Evolutionary conservation across 768 basidiomycete genomes (phyloP), one percentile per base, ranked within the genome.

Genomic region (Sistotremastrum niveocremeum): DNA sequence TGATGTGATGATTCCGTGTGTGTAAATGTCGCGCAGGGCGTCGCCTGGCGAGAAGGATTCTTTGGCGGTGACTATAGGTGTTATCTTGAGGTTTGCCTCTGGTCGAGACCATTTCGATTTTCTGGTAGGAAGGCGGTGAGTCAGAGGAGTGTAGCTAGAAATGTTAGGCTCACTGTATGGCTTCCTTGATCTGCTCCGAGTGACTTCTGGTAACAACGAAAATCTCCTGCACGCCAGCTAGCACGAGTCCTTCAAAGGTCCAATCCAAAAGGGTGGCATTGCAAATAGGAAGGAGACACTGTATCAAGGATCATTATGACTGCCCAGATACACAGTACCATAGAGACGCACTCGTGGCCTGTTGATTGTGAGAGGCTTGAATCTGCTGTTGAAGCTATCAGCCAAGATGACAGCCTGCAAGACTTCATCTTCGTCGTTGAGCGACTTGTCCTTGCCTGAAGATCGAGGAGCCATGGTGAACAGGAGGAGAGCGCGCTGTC

Each of bases 151-250:
- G 48, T 39, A 51, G 36, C 8, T 44, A 35, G 12, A 43, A 39
- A 43, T 31, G 33, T 2, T 7, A 41, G 46, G 65, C 79, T 59
- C 54, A 94, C 94, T 71, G 76, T 56, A 97, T 86, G 47, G 81
- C 86, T 9, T 74, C 70, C 59, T 88, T 84, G 55, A 97, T 81
- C 55, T 83, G 80, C 43, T 84, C 81, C 6, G 88, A 77, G 62
- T 94, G 86, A 42, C 89, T 93, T 49, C 87, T 77, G 60, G 91
- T 93, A 55, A 98, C 79, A 40, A 99, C 84, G 60, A 95, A 94
- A 48, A 95, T 85, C 64, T 97, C 88, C 60, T 93, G 87, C 34
- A 99, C 90, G 45, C 90, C 90, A 34, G 90, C 88, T n/a, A 95
- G 70, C 31, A 88, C 81, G 34, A 99, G 75, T 60, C 84, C 84